Percentiles rank a stretch among this genome's conserved stretches.
phyloP scores from a whole-genome alignment of 768 basidiomycete species.

The Suillus alpinus region DNA sequence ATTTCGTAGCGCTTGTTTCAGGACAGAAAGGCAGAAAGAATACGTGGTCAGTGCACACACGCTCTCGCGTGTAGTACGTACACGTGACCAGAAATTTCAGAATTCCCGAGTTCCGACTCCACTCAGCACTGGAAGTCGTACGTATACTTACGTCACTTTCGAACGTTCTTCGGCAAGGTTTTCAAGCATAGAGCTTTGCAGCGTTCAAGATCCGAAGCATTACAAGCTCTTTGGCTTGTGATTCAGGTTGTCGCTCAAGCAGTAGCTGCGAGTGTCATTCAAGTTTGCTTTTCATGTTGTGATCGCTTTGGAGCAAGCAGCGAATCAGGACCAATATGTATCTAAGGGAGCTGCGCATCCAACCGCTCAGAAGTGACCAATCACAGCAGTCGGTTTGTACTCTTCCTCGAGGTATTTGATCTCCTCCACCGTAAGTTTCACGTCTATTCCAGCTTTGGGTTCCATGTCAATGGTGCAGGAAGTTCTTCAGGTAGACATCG shows the following conservation, averaged over 20 bases:
- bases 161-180: neutral
- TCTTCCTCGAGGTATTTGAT: constrained; percentile 42
- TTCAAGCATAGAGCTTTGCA: neutral
- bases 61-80: too few species aligned
- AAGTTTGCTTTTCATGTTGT: neutral
- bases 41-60: neutral
- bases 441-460: constrained; percentile 31
- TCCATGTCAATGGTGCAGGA: constrained; percentile 4
- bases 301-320: neutral
- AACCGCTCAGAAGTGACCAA: constrained; percentile 32
- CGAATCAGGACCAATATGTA: neutral
- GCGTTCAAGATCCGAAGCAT: neutral
- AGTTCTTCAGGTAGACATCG: neutral
- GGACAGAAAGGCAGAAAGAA: neutral
- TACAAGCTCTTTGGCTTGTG: neutral
- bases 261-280: neutral
- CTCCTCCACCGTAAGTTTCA: constrained; percentile 49
- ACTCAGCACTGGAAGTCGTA: neutral
- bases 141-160: too few species aligned
- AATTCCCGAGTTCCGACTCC: neutral
- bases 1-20: neutral
- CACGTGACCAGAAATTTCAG: neutral
- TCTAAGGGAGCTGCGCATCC: neutral
- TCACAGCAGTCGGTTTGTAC: constrained; percentile 39
- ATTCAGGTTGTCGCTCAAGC: neutral